phyloP scores from a whole-genome alignment of 345 rosid species.

The Salix caprea region DNA sequence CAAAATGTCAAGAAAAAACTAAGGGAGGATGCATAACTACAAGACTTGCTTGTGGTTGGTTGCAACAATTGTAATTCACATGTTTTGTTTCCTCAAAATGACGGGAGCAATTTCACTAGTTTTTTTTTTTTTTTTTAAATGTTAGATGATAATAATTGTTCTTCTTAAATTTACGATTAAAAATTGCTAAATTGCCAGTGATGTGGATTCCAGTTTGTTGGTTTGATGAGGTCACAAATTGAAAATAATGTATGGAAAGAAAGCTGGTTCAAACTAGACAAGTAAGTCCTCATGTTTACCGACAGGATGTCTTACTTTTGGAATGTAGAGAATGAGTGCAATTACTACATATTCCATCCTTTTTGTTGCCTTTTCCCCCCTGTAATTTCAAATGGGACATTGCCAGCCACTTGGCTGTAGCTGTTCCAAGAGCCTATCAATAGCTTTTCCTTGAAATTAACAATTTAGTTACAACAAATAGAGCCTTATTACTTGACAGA shows the following conservation, averaged over 20 bases:
- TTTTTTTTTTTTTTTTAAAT: not conserved
- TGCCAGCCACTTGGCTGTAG: not conserved
- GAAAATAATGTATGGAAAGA: not conserved
- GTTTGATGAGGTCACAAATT: not conserved
- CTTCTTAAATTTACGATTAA: not conserved
- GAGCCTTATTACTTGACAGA: not conserved
- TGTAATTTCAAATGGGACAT: not conserved
- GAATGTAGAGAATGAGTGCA: not conserved
- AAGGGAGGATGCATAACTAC: not conserved
- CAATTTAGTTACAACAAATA: not conserved
- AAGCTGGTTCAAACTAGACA: not conserved
- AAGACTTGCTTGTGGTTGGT: not conserved
- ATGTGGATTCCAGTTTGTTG: not conserved
- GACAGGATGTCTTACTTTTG: not conserved
- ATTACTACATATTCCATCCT: not conserved
- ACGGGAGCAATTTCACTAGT: not conserved
- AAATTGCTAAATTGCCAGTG: not conserved
- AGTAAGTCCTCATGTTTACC: not conserved
- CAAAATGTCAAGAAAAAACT: not conserved
- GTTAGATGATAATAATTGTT: not conserved
- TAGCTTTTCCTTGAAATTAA: not conserved
- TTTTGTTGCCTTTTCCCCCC: not conserved
- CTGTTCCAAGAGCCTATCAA: not conserved
- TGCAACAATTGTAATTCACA: not conserved
- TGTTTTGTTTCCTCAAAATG: not conserved